Base-by-base conservation (phyloP, 1,284 basidiomycete species). In the Rhizoctonia solani region DNA sequence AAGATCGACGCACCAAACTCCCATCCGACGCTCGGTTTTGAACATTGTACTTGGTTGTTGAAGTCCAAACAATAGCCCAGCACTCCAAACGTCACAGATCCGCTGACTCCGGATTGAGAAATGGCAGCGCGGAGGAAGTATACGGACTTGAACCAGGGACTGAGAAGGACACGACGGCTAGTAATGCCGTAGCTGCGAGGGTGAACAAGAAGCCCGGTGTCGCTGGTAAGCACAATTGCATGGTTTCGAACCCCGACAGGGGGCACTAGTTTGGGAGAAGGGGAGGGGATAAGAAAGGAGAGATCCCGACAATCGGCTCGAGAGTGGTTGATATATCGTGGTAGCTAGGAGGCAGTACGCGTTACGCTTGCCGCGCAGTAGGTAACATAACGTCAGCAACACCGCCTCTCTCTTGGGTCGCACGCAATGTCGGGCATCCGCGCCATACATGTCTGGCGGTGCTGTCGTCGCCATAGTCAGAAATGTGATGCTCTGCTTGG, bases 201-300 rank as follows among this genome's bases (percentile, higher is more conserved):
- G 90, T 93, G 70, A 92, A 81, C 56, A 95, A 56, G 73, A 93
- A 90, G 53, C 93, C 93, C 19, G 93, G 92, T 1, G 92, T 93
- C 14, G 90, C 92, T 69, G 89, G 89, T 41, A 87, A 84, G 67
- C 91, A 72, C 19, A 74, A 73, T 76, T 77, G 77, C 67, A 67
- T 73, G 63, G 19, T 39, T 54, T 39, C 16, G 37, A 39, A n/a
- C n/a, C n/a, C n/a, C n/a, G n/a, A n/a, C n/a, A n/a, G n/a, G n/a
- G n/a, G n/a, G n/a, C n/a, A n/a, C n/a, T n/a, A n/a, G n/a, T n/a
- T n/a, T n/a, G n/a, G n/a, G n/a, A n/a, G n/a, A n/a, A n/a, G n/a
- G n/a, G n/a, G n/a, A n/a, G n/a, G 37, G 37, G 37, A 39, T 8
- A 39, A 8, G 37, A 16, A 39, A 16, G 16, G 16, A 16, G 54